phyloP scores from a whole-genome alignment of 352 stramenopile species.

The Globisporangium sylvaticum region DNA sequence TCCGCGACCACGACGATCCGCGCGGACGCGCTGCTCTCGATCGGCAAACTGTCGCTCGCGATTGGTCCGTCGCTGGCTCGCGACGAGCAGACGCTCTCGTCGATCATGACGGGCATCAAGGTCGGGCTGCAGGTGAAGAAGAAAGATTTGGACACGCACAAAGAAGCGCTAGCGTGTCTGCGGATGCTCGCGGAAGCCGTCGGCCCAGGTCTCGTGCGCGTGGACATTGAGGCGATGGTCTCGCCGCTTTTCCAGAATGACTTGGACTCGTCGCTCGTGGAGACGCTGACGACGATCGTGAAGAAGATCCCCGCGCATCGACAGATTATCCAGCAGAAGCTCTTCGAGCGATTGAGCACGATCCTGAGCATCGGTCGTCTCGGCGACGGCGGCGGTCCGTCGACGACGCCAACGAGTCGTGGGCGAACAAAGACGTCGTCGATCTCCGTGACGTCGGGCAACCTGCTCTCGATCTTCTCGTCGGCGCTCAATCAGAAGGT shows the following conservation, averaged over 20 bases:
- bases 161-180: slow-evolving; percentile 77
- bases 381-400: slow-evolving; percentile 37
- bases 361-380: slow-evolving; percentile 56
- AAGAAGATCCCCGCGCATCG: slow-evolving; percentile 81
- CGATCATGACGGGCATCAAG: slow-evolving; percentile 87
- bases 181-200: slow-evolving; percentile 81
- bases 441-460: slow-evolving; percentile 62
- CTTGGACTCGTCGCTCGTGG: slow-evolving; percentile 72
- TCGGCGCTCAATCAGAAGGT: slow-evolving; percentile 45
- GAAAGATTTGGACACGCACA: slow-evolving; percentile 82
- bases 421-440: slow-evolving; percentile 73
- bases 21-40: slow-evolving; percentile 75
- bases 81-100: slow-evolving; percentile 73
- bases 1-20: slow-evolving; percentile 74
- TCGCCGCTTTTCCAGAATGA: slow-evolving; percentile 81
- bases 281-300: slow-evolving; percentile 81
- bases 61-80: slow-evolving; percentile 73
- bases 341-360: slow-evolving; percentile 78
- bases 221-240: slow-evolving; percentile 82
- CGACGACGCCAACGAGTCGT: slow-evolving; percentile 55
- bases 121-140: slow-evolving; percentile 79
- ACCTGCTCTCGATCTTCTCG: slow-evolving; percentile 68
- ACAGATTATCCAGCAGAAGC: slow-evolving; percentile 72
- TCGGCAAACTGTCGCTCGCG: slow-evolving; percentile 79
- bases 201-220: slow-evolving; percentile 60